phyloP scores from a whole-genome alignment of 306 rosid species.

The Prosopis cineraria region DNA sequence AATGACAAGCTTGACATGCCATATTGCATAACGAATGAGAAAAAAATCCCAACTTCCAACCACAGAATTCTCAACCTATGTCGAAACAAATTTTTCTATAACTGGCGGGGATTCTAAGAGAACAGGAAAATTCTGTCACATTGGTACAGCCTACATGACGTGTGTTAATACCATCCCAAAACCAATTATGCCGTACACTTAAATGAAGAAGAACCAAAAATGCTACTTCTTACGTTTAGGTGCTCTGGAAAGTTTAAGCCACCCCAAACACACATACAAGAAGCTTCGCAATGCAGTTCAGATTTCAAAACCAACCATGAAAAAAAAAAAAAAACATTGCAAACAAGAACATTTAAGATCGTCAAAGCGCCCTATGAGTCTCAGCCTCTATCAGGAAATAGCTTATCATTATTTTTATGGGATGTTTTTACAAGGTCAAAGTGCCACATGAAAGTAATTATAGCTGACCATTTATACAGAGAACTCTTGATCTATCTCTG shows the following conservation, averaged over 20 bases:
- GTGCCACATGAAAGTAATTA: slow-evolving; percentile 4
- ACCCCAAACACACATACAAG: neutral
- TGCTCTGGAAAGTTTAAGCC: neutral
- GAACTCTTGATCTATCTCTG: slow-evolving; percentile 3
- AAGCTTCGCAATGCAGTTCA: neutral
- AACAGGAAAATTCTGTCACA: neutral
- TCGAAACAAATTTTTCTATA: neutral
- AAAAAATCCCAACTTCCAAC: neutral
- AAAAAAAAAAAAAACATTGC: neutral
- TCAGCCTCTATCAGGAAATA: slow-evolving; percentile 1
- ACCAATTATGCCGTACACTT: neutral
- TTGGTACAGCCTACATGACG: neutral
- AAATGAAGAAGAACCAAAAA: neutral
- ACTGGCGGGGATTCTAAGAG: neutral
- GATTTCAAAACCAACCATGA: neutral
- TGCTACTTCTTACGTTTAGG: neutral
- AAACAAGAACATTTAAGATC: slow-evolving; percentile 6
- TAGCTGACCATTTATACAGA: neutral
- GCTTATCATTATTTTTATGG: neutral
- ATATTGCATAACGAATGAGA: neutral
- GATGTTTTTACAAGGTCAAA: neutral
- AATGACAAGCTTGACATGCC: slow-evolving; percentile 12
- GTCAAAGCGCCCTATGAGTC: neutral
- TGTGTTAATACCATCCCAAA: neutral
- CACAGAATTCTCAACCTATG: neutral